A percentile compares a stretch with the other conserved stretches of the same genome.
These are phyloP conservation scores for Curvularia hawaiiensis DNA, from an alignment of 2,329 filamentous ascomycete genomes.

Conservation along the genomic window DNA sequence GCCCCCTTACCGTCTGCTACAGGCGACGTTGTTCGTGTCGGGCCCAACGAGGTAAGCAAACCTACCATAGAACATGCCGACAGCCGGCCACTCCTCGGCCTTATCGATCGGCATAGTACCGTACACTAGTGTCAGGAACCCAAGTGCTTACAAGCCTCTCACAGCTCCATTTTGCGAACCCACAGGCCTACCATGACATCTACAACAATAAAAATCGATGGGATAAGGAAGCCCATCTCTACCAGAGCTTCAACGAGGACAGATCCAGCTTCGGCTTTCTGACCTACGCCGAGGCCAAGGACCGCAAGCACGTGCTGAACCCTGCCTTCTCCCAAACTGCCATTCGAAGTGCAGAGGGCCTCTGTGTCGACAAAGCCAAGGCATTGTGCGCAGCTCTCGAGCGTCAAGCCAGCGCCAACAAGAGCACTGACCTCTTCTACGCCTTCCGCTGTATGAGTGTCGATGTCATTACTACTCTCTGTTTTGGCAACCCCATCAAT, in stretches of 20 bases:
- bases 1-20: background rate
- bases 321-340: constrained; percentile 51
- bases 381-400: constrained; percentile 40
- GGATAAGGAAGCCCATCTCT: constrained; percentile 51
- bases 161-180: constrained; percentile 52
- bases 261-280: constrained; percentile 51
- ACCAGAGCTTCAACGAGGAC: constrained; percentile 50
- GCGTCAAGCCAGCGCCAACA: constrained; percentile 26
- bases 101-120: background rate
- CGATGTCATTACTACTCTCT: constrained; percentile 44
- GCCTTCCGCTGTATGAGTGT: constrained; percentile 31
- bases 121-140: background rate
- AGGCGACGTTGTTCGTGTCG: constrained; percentile 37
- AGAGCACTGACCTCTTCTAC: constrained; percentile 31
- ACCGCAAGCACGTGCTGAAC: constrained; percentile 50
- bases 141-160: constrained; percentile 15
- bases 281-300: constrained; percentile 48
- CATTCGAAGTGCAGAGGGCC: constrained; percentile 43
- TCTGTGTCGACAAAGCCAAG: constrained; percentile 47
- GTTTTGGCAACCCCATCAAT: constrained; percentile 49
- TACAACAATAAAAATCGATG: constrained; percentile 50
- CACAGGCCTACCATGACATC: constrained; percentile 51
- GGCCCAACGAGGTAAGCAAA: constrained; percentile 34
- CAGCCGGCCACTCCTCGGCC: constrained; percentile 1
- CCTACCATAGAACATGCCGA: background rate